Base-by-base conservation (phyloP, 306 rosid species). In the Pyrus communis region DNA sequence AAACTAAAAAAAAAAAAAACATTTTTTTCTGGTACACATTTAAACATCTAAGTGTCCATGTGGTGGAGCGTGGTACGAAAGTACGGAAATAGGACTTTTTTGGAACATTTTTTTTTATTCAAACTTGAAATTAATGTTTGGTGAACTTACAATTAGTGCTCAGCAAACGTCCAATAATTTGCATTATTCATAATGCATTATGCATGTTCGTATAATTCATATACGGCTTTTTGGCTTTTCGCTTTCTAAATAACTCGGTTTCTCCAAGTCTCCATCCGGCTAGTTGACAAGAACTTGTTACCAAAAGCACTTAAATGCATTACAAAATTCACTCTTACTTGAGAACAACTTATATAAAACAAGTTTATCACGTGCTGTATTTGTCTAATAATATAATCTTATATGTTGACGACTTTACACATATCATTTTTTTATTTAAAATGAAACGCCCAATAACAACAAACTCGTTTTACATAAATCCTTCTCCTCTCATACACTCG, bases 21-120 rank as follows among this genome's bases (percentile, higher is more conserved):
- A 68, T 63, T 80, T 67, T 28, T 49, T 77, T 69, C 35, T 80
- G 80, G 84, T 73, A 21, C 43, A 61, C 82, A 80, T 73, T 80
- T 60, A 82, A 77, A 81, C 83, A 82, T 72, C 74, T 57, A 45
- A 63, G 18, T 42, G 78, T 74, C 54, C 75, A 65, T 78, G 57
- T 84, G 82, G 79, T 80, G 71, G 46, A 79, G 67, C 77, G 80
- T 74, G 75, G 66, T 55, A 23, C 2, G 57, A 45, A 28, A 77
- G 71, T 81, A 82, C 73, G 76, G 69, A 2, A 70, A 3, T 69
- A 33, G 57, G 73, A 70, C 75, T 72, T 42, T 31, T 71, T 60
- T 69, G 40, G 51, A 33, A 38, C 27, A 15, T 58, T 14, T 25
- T 9, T 12, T 63, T 57, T 22, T 18, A 23, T 75, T 74, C 77